phyloP scores from a whole-genome alignment of 2,329 filamentous ascomycete species.

The Passalora sequoiae region DNA sequence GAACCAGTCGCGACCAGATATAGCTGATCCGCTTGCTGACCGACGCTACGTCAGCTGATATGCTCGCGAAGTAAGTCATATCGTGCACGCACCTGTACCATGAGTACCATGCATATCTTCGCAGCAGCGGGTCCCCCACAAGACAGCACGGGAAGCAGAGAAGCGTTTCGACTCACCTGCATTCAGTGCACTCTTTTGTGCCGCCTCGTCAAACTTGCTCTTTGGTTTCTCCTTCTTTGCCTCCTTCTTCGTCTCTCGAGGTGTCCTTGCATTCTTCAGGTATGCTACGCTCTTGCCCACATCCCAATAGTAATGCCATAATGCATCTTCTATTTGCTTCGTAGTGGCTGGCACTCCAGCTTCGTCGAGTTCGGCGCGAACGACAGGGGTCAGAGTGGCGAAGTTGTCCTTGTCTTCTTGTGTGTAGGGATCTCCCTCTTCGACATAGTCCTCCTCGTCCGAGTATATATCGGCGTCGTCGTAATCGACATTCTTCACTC shows the following conservation, averaged over 20 bases:
- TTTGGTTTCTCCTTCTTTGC: constrained; percentile 37
- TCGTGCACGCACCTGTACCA: constrained; percentile 6
- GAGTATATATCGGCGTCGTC: constrained; percentile 51
- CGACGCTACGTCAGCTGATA: constrained; percentile 23
- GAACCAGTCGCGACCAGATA: constrained; percentile 61
- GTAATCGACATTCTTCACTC: constrained; percentile 45
- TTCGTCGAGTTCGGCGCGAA: constrained; percentile 33
- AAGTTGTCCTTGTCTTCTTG: constrained; percentile 37
- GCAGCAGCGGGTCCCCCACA: not conserved
- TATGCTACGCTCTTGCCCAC: constrained; percentile 79
- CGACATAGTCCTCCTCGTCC: constrained; percentile 42
- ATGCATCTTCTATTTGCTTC: constrained; percentile 74
- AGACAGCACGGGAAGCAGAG: constrained; percentile 5
- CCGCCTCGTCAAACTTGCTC: constrained; percentile 46
- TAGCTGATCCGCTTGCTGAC: not conserved
- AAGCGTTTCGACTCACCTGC: constrained; percentile 41
- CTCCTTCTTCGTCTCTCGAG: constrained; percentile 24
- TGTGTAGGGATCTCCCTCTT: constrained; percentile 36
- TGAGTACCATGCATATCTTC: not conserved
- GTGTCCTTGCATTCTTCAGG: constrained; percentile 50
- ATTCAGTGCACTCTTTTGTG: constrained; percentile 38
- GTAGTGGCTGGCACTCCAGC: constrained; percentile 49
- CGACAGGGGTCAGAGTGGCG: constrained; percentile 30
- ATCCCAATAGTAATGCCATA: constrained; percentile 97
- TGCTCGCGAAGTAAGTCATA: not conserved